Evolutionary conservation across 495 filamentous ascomycete species (phyloP), one percentile per base, ranked within the genome.

Genomic region (Daldinia concentrica): DNA sequence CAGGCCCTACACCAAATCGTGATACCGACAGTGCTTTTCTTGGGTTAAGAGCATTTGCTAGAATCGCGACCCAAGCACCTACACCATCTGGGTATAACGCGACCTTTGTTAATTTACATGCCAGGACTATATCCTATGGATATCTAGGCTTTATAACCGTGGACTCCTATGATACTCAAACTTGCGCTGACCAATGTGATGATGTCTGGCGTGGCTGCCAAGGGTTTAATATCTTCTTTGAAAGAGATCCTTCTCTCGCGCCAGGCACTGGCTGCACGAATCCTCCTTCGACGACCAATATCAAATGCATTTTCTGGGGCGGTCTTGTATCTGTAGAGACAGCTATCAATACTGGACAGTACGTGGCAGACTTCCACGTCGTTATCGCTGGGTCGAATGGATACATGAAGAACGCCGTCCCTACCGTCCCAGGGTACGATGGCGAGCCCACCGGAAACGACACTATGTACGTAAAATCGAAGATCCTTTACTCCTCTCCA

Each of bases 251-350:
- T 0, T 75, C 69, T 11, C 43, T 84, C 1, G 41, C 52, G 4
- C 76, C 78, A 39, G 77, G 77, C 43, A 77, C 78, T 2, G 77
- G 67, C 60, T 83, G 82, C 75, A 72, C 73, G 41, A 79, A 86
- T 60, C 85, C 86, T 0, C 50, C 82, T 14, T 80, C 80, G 15
- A 79, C 81, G 34, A 86, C 83, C 43, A 82, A 83, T 66, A 85
- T 84, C 79, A 86, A 86, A 77, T 88, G 86, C 70, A 79, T 81
- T 22, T 83, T 84, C 64, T 87, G 82, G 82, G 83, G 82, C 45
- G 77, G 73, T 15, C 59, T 68, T 22, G 62, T 85, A 32, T 48
- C 74, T 0, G 52, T 70, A 24, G 63, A 36, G 1, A 74, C 76
- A 1, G 82, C 82, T 26, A 78, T 52, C 22, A 83, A 83, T 58